Base-by-base conservation (phyloP, 768 basidiomycete genomes). In the Termitomyces sp. region DNA sequence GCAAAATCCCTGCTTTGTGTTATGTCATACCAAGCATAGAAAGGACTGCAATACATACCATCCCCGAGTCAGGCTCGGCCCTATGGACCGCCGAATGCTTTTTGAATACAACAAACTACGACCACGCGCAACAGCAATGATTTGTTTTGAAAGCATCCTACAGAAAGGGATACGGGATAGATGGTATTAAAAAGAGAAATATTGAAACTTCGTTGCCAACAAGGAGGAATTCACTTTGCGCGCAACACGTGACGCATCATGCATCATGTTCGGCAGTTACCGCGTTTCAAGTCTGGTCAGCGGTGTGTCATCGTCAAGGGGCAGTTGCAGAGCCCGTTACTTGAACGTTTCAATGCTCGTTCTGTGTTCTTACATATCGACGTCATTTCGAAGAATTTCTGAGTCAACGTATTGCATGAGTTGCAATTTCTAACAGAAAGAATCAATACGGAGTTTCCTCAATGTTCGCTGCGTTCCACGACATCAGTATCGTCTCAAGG, bases 111-210 rank as follows among this genome's bases (percentile, higher is more conserved):
- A 65, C 17, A 85, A 70, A 60, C 78, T 79, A 63, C 86, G 86
- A 65, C 83, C 80, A 59, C 86, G 85, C 63, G 88, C 87, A 59
- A 86, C 74, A 61, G 84, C 81, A 60, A 90, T 77, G 63, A 90
- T 80, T 63, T 80, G 87, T 81, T 85, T 84, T 67, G 89, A 89
- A 40, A 90, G 80, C 88, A 91, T 91, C 47, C 59, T 65, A 43
- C 46, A 55, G 45, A 56, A 65, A 59, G 55, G 55, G 57, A 52
- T 40, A 42, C 42, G 58, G 56, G 56, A 38, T 52, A 17, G 29
- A 42, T 20, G 50, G 36, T 34, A 62, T 51, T 25, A 49, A 38
- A 57, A 17, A 32, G 17, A 25, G 48, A 57, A 49, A 50, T 43
- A 43, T 43, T n/a, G 29, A 55, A 25, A 32, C n/a, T 32, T 54